Percentiles rank a stretch among this genome's conserved stretches.
These are phyloP conservation scores for Trichoderma sp. DNA, from an alignment of 2,329 filamentous ascomycete species.

Conservation along the genomic window DNA sequence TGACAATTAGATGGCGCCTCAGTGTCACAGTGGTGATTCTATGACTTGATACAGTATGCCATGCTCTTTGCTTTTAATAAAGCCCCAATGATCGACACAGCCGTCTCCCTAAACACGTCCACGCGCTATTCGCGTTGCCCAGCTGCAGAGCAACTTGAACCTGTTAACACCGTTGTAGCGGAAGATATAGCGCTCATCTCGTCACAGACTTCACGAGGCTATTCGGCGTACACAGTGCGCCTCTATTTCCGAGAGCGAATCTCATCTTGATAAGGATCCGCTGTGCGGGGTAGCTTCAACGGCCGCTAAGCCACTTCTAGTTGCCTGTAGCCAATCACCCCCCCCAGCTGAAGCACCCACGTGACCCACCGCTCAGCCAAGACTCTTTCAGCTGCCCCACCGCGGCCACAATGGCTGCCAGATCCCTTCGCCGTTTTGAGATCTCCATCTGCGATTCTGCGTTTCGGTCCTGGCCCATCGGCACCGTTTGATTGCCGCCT, in stretches of 20 bases:
- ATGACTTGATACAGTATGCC: background rate
- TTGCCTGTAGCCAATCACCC: background rate
- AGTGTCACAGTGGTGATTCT: background rate
- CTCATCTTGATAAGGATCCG: conserved; percentile 1
- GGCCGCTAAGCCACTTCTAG: conserved; percentile 6
- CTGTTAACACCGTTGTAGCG: background rate
- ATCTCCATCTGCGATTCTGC: background rate
- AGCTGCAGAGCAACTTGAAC: background rate
- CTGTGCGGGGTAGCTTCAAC: conserved; percentile 1
- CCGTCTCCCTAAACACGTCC: background rate
- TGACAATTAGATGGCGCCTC: background rate
- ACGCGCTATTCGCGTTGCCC: background rate
- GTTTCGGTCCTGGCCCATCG: background rate
- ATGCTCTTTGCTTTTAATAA: background rate
- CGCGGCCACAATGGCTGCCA: background rate
- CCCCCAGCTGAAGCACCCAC: too few species aligned
- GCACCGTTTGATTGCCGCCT: background rate
- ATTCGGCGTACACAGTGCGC: background rate
- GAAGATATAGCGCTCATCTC: background rate
- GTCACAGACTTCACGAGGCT: background rate
- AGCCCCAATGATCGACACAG: background rate
- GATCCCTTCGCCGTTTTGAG: conserved; percentile 2
- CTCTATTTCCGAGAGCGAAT: background rate
- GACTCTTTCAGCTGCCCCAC: background rate
- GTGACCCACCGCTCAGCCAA: background rate